phyloP scores from a whole-genome alignment of 192 early-diverging fungal genomes.

The Umbelopsis sp. region DNA sequence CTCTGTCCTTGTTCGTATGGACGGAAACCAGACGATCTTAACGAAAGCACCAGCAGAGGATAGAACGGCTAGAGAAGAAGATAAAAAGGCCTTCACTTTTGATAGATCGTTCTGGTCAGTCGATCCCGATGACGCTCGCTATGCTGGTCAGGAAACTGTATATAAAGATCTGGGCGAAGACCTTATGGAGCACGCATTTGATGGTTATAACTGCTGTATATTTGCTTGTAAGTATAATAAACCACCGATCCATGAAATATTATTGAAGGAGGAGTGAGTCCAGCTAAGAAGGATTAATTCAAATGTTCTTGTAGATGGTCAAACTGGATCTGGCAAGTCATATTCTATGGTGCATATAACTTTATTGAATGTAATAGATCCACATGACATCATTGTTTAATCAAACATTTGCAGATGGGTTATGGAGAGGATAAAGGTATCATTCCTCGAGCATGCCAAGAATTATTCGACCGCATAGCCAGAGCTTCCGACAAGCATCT shows the following conservation, averaged over 20 bases:
- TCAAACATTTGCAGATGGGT: constrained; percentile 54
- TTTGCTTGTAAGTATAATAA: constrained; percentile 73
- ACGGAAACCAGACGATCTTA: constrained; percentile 66
- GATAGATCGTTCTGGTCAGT: constrained; percentile 90
- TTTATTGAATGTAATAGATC: not conserved
- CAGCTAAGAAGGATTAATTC: not conserved
- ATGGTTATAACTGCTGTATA: constrained; percentile 91
- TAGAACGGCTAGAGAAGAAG: constrained; percentile 29
- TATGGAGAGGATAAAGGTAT: constrained; percentile 79
- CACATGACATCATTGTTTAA: not conserved
- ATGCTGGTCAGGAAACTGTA: constrained; percentile 73
- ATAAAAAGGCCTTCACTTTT: constrained; percentile 73
- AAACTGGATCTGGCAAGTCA: constrained; percentile 76
- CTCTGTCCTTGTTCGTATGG: constrained; percentile 66
- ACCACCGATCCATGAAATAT: not conserved
- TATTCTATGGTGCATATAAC: constrained; percentile 55
- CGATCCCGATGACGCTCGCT: constrained; percentile 54
- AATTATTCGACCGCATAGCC: constrained; percentile 72
- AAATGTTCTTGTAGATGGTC: constrained; percentile 57
- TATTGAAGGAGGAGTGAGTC: not conserved
- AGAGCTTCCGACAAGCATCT: constrained; percentile 35
- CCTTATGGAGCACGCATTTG: constrained; percentile 82
- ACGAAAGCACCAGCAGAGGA: constrained; percentile 38
- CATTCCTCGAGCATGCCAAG: constrained; percentile 81
- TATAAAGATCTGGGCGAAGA: constrained; percentile 77